Evolutionary conservation across 2,329 filamentous ascomycete genomes (phyloP), one percentile per base, ranked within the genome.

Genomic region (Didymella lethalis): DNA sequence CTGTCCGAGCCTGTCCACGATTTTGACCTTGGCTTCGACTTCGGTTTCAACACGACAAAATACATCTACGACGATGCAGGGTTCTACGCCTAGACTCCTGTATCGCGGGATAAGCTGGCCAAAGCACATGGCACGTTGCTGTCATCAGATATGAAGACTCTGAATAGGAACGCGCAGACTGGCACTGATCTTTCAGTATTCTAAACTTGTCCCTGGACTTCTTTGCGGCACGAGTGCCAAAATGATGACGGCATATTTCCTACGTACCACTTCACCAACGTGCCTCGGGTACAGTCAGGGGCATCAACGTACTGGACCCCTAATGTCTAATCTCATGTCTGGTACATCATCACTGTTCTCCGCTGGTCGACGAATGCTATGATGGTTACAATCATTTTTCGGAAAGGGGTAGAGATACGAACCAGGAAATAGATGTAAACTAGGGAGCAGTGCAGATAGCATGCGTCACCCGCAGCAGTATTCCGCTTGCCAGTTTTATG

Each of bases 291-390:
- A 57, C 40, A 36, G 23, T 20, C 12, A 4, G 1, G 3, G 2
- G 14, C 10, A 28, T 20, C 20, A 29, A 18, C 20, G 3, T 10
- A 10, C 23, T 44, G 12, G 31, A 48, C 3, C 8, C 23, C 14
- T 57, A 57, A 57, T 57, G 28, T 57, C 31, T 53, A 44, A 44
- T 25, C 16, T 3, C 2, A 11, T 47, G 48, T 52, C 20, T 57
- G 26, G 34, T 12, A 57, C 34, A 47, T 14, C 7, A 8, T n/a
- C 29, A 2, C 18, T 11, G 32, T 36, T 18, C 34, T n/a, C 32
- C 16, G 43, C 54, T 51, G 20, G 43, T 26, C 34, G 20, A 43
- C 10, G 34, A 8, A 47, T 23, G 25, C 12, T 20, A 41, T 56
- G 36, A 38, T 45, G 46, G 31, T 25, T 26, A 18, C 2, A 16